These are phyloP conservation scores for Heracleum sosnowskyi DNA, from an alignment of 129 eudicot species.

Conservation along the genomic window DNA sequence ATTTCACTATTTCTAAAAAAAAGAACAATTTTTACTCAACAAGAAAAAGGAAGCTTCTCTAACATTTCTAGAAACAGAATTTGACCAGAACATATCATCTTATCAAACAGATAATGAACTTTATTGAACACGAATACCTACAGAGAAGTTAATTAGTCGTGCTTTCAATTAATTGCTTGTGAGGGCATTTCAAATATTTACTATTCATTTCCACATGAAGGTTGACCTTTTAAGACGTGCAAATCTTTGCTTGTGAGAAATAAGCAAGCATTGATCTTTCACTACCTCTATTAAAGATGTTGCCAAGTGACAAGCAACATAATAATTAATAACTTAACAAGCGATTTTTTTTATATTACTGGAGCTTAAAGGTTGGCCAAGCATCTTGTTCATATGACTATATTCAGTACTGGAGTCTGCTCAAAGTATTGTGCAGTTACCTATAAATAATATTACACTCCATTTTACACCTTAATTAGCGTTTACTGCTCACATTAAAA, in stretches of 20 bases:
- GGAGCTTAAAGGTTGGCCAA: neutral
- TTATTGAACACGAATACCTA: neutral
- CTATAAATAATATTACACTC: neutral
- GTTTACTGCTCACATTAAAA: neutral
- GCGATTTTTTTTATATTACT: too few relatives aligned
- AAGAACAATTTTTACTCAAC: neutral
- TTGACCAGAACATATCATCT: neutral
- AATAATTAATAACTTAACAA: neutral
- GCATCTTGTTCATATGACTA: neutral
- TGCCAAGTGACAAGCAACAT: neutral
- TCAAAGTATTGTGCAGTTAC: neutral
- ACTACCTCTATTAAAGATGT: neutral
- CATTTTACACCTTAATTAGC: neutral
- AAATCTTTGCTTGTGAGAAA: neutral
- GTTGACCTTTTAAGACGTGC: neutral
- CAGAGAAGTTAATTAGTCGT: neutral
- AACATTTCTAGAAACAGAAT: neutral
- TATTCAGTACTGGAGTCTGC: neutral
- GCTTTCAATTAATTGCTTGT: neutral
- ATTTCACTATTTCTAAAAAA: neutral
- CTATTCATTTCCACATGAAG: neutral
- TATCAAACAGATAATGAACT: neutral
- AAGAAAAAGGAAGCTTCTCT: neutral
- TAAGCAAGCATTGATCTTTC: neutral
- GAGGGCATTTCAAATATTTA: neutral